Percentiles rank a stretch among this genome's conserved stretches.
phyloP scores from a whole-genome alignment of 352 stramenopile species.

The Phytopythium montanum region DNA sequence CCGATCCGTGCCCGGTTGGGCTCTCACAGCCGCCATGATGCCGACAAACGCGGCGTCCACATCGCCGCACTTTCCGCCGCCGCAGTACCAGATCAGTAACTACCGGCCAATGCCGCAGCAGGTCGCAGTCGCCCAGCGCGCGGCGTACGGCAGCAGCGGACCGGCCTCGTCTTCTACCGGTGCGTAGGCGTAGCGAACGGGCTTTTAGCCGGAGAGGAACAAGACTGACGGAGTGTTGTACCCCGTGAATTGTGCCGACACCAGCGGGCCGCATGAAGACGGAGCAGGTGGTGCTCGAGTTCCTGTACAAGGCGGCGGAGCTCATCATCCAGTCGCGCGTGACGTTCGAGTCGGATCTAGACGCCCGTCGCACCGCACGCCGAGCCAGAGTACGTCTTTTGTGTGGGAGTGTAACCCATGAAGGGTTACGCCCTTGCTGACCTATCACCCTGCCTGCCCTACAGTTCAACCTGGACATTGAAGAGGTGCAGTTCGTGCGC shows the following conservation, averaged over 20 bases:
- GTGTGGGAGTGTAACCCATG: not conserved
- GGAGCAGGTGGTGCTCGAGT: slow-evolving; percentile 83
- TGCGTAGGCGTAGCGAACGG: not conserved
- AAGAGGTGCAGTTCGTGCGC: slow-evolving; percentile 64
- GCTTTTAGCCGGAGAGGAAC: not conserved
- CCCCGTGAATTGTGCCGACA: too few relatives aligned
- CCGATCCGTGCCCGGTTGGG: not conserved
- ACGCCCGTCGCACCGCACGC: slow-evolving; percentile 36
- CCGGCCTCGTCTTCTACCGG: slow-evolving; percentile 3
- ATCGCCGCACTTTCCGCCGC: not conserved
- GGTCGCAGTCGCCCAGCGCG: not conserved
- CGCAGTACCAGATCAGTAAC: not conserved
- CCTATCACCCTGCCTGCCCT: not conserved
- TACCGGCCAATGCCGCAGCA: slow-evolving; percentile 1
- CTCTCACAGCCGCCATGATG: not conserved
- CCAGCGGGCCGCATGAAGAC: slow-evolving; percentile 69
- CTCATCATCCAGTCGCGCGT: slow-evolving; percentile 82
- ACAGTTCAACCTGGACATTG: slow-evolving; percentile 84
- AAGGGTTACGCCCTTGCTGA: not conserved
- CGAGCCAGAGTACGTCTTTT: slow-evolving; percentile 44
- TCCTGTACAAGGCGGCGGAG: slow-evolving; percentile 80
- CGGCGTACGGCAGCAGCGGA: slow-evolving; percentile 6
- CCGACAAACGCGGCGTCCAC: not conserved
- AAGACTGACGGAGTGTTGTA: too few relatives aligned
- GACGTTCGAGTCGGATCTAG: slow-evolving; percentile 52